A percentile compares a stretch with the other conserved stretches of the same genome.
phyloP scores from a whole-genome alignment of 2,329 filamentous ascomycete species.

The Cytospora piceae region DNA sequence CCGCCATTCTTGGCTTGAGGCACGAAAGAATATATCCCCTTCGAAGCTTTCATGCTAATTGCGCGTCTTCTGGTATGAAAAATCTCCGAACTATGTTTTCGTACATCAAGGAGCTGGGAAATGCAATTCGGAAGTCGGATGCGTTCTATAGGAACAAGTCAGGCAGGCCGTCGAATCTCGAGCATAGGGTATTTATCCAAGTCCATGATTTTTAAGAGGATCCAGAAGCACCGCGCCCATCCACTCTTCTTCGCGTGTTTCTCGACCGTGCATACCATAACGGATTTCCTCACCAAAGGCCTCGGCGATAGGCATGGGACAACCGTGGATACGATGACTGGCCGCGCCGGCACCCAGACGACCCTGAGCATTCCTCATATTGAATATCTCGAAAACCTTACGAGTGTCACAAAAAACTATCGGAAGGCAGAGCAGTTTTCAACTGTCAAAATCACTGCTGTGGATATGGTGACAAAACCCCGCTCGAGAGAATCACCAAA shows the following conservation, averaged over 20 bases:
- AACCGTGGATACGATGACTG: too few species aligned
- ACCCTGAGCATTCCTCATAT: too few species aligned
- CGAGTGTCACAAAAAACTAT: too few species aligned
- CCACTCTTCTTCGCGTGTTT: not conserved
- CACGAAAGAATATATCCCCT: conserved; percentile 4
- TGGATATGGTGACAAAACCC: too few species aligned
- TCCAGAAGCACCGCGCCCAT: not conserved
- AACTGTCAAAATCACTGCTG: too few species aligned
- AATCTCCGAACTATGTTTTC: not conserved
- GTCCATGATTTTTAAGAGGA: not conserved
- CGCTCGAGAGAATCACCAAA: too few species aligned
- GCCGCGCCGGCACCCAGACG: too few species aligned
- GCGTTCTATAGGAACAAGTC: not conserved
- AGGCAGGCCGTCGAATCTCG: not conserved
- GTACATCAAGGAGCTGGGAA: not conserved
- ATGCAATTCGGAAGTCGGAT: not conserved
- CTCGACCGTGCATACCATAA: not conserved
- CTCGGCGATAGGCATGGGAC: not conserved
- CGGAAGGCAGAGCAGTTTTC: too few species aligned
- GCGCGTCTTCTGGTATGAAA: not conserved
- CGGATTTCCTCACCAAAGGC: not conserved
- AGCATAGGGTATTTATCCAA: not conserved
- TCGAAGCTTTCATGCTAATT: not conserved
- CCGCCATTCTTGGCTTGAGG: conserved; percentile 9
- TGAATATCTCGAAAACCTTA: too few species aligned